These are phyloP conservation scores for Colletotrichum liaoningense DNA, from an alignment of 2,329 filamentous ascomycete genomes.

Conservation along the genomic window DNA sequence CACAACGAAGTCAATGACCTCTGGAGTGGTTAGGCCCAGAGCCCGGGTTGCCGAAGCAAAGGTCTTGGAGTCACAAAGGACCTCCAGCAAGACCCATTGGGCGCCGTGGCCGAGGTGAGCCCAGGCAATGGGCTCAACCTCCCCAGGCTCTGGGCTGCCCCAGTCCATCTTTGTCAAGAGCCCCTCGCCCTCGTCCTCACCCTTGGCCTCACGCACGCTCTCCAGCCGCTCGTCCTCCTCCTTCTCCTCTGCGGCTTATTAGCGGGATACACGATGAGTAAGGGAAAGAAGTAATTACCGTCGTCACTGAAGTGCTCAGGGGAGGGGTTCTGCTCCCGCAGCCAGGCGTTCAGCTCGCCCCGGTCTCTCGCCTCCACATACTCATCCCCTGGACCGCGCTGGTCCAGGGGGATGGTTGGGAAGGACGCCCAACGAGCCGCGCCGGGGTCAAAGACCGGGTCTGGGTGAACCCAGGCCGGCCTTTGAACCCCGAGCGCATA, in stretches of 20 bases:
- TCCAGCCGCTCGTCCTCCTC: background rate
- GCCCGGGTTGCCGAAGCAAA: background rate
- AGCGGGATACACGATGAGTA: background rate
- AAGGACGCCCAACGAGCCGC: conserved; percentile 40
- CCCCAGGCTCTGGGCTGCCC: conserved; percentile 23
- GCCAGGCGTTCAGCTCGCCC: background rate
- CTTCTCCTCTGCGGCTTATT: background rate
- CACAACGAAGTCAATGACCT: conserved; percentile 16
- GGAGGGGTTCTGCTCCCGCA: background rate
- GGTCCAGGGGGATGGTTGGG: conserved; percentile 39
- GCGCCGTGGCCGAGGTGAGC: background rate
- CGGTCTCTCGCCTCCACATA: conserved; percentile 6
- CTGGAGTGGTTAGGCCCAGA: background rate
- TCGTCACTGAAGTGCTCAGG: background rate
- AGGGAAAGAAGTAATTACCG: background rate
- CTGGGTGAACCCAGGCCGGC: conserved; percentile 27
- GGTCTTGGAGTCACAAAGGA: conserved; percentile 1
- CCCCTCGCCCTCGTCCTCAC: background rate
- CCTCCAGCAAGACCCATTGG: conserved; percentile 14
- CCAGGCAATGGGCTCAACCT: background rate
- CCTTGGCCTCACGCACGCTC: background rate
- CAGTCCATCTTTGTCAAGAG: conserved; percentile 8
- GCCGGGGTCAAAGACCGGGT: conserved; percentile 40
- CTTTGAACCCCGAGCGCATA: conserved; percentile 10
- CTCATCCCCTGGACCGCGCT: conserved; percentile 35